Evolutionary conservation across 1,139 yeast species (phyloP).

Genomic region (Sugiyamaella grinbergsii): DNA sequence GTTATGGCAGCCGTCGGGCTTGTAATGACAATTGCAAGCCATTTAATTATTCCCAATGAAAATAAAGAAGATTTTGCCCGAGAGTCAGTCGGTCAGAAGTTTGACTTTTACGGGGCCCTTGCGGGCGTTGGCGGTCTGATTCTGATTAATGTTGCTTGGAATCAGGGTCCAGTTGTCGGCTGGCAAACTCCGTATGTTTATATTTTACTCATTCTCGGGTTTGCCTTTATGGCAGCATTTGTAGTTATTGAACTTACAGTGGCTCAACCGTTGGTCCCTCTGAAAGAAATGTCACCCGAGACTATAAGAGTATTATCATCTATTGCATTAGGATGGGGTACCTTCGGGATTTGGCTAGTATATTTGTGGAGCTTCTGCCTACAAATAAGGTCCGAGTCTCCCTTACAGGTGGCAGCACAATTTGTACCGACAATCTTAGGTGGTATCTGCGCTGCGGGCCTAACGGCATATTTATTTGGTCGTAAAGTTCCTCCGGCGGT

Average conservation of each 20-base stretch:
- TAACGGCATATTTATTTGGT: conserved; percentile 47
- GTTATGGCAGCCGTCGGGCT: conserved; percentile 46
- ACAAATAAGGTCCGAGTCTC: conserved; percentile 41
- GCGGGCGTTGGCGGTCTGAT: conserved; percentile 53
- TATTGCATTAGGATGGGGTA: conserved; percentile 60
- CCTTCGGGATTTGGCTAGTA: conserved; percentile 61
- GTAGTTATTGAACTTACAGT: conserved; percentile 45
- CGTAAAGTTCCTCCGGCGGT: conserved; percentile 45
- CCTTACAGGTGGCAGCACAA: conserved; percentile 48
- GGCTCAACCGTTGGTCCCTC: conserved; percentile 51
- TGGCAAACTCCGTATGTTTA: conserved; percentile 57
- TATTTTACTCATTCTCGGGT: conserved; percentile 53
- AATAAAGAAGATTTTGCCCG: conserved; percentile 61
- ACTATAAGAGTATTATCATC: conserved; percentile 52
- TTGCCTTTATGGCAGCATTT: conserved; percentile 45
- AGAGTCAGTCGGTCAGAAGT: conserved; percentile 41
- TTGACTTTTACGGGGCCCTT: conserved; percentile 52
- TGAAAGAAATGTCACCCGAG: conserved; percentile 47
- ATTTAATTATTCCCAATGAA: conserved; percentile 52
- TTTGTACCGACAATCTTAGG: conserved; percentile 40
- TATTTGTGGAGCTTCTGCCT: conserved; percentile 48
- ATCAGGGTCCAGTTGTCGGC: conserved; percentile 62
- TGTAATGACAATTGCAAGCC: conserved; percentile 41
- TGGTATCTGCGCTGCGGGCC: conserved; percentile 53
- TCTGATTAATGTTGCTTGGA: conserved; percentile 57